phyloP scores from a whole-genome alignment of 768 basidiomycete genomes.

The Punctularia strigosozonata region DNA sequence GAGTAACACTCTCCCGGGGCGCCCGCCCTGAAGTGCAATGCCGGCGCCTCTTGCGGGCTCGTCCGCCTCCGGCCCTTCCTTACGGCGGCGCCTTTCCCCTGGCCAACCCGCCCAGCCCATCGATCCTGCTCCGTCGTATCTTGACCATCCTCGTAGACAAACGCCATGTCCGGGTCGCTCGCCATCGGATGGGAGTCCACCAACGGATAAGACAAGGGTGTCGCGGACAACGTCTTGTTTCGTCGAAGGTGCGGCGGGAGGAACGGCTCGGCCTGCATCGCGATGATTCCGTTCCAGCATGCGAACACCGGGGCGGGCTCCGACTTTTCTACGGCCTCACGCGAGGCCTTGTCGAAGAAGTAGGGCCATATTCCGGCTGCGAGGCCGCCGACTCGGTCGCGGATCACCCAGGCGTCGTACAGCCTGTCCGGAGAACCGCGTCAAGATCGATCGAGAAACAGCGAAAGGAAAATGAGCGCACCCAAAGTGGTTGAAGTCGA shows the following conservation, averaged over 20 bases:
- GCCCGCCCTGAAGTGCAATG: constrained; percentile 17
- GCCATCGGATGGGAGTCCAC: constrained; percentile 18
- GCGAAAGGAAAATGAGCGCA: too few relatives aligned
- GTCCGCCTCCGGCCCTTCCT: too few relatives aligned
- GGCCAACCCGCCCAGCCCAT: too few relatives aligned
- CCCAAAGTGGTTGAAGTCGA: constrained; percentile 24
- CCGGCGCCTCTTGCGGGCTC: too few relatives aligned
- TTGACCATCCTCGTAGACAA: constrained; percentile 20
- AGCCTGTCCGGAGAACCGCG: too few relatives aligned
- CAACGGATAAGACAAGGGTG: constrained; percentile 17
- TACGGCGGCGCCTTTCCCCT: too few relatives aligned
- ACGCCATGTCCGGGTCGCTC: constrained; percentile 13
- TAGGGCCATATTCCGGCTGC: constrained; percentile 26
- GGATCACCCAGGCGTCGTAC: constrained; percentile 27
- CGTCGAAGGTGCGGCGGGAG: constrained; percentile 26
- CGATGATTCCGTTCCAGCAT: constrained; percentile 35
- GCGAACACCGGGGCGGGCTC: constrained; percentile 30
- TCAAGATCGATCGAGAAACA: too few relatives aligned
- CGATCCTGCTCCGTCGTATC: too few relatives aligned
- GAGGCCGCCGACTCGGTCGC: constrained; percentile 22
- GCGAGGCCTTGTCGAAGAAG: constrained; percentile 25
- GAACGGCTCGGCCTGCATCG: constrained; percentile 27
- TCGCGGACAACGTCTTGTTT: constrained; percentile 22
- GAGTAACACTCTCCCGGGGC: constrained; percentile 22
- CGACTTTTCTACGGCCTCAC: constrained; percentile 22